Percentiles rank a stretch among this genome's conserved stretches.
Conservation (phyloP, 1,284 basidiomycete species). For the Trichosporon sp. region DNA sequence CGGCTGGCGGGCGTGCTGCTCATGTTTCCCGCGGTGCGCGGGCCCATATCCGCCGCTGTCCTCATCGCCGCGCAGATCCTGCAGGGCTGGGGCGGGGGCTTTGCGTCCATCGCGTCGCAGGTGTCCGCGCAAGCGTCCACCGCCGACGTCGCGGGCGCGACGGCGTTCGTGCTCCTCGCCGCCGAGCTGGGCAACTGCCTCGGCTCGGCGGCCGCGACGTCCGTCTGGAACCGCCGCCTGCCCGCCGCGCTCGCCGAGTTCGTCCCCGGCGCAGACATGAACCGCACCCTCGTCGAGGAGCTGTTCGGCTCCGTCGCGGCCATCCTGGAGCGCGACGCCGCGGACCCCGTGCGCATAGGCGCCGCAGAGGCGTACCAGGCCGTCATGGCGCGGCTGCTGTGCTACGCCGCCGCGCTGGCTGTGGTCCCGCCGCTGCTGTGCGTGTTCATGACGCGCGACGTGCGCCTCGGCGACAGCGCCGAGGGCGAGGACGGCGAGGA, state of each 20-base stretch:
- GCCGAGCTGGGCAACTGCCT: constrained; percentile 56
- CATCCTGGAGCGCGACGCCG: constrained; percentile 50
- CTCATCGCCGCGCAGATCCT: constrained; percentile 57
- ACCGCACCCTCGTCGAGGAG: neutral
- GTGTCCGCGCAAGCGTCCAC: constrained; percentile 75
- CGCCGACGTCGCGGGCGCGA: constrained; percentile 71
- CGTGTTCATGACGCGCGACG: neutral
- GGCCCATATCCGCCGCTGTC: constrained; percentile 53
- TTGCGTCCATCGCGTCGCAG: constrained; percentile 64
- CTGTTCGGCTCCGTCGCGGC: neutral
- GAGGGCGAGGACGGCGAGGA: neutral
- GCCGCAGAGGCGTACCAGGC: constrained; percentile 53
- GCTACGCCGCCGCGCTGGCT: neutral
- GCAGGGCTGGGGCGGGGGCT: constrained; percentile 54
- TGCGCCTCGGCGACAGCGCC: neutral
- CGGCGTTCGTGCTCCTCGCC: constrained; percentile 68
- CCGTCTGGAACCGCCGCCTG: constrained; percentile 42
- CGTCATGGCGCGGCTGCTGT: constrained; percentile 32
- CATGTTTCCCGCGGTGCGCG: constrained; percentile 68
- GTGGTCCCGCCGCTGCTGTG: neutral
- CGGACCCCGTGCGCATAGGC: constrained; percentile 58
- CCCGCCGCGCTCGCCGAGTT: constrained; percentile 58
- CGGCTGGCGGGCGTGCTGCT: constrained; percentile 65
- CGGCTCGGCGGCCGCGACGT: constrained; percentile 51
- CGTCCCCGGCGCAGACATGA: neutral